Evolutionary conservation across 192 early-diverging fungal species (phyloP).

Genomic region (Entomortierella parvispora): DNA sequence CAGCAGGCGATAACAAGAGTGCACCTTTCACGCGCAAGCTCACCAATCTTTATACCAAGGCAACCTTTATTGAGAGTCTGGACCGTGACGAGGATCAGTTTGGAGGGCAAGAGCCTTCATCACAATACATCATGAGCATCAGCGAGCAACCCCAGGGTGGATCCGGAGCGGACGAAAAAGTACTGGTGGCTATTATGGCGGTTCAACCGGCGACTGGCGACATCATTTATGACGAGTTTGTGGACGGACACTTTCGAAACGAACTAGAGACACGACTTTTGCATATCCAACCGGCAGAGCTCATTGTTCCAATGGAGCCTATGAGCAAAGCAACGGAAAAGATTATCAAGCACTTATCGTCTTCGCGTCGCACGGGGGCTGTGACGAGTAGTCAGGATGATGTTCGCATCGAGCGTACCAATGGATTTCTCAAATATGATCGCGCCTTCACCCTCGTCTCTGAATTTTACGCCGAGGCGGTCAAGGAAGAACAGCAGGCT

Average conservation of each 20-base stretch:
- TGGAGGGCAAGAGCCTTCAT: conserved; percentile 4
- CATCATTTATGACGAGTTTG: conserved; percentile 77
- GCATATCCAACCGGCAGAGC: conserved; percentile 73
- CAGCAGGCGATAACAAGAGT: conserved; percentile 70
- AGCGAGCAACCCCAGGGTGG: conserved; percentile 56
- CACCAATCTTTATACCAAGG: conserved; percentile 75
- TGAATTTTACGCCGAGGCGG: conserved; percentile 51
- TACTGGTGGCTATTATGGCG: conserved; percentile 61
- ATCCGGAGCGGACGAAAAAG: conserved; percentile 54
- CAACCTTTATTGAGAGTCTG: conserved; percentile 63
- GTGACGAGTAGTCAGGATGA: conserved; percentile 37
- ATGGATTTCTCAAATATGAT: conserved; percentile 59
- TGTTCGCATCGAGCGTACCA: conserved; percentile 65
- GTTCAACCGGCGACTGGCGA: conserved; percentile 75
- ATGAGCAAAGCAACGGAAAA: conserved; percentile 70
- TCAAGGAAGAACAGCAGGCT: conserved; percentile 42
- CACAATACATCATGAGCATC: conserved; percentile 63
- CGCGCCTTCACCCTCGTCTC: conserved; percentile 54
- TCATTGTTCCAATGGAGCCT: conserved; percentile 63
- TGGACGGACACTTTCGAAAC: conserved; percentile 67
- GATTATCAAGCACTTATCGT: conserved; percentile 48
- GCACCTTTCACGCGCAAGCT: conserved; percentile 75
- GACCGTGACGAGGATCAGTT: conserved; percentile 39
- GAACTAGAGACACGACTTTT: conserved; percentile 77
- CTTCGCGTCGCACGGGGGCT: conserved; percentile 1